These are phyloP conservation scores for Arabidopsis arenosa DNA, from an alignment of 345 rosid species.

Conservation along the genomic window DNA sequence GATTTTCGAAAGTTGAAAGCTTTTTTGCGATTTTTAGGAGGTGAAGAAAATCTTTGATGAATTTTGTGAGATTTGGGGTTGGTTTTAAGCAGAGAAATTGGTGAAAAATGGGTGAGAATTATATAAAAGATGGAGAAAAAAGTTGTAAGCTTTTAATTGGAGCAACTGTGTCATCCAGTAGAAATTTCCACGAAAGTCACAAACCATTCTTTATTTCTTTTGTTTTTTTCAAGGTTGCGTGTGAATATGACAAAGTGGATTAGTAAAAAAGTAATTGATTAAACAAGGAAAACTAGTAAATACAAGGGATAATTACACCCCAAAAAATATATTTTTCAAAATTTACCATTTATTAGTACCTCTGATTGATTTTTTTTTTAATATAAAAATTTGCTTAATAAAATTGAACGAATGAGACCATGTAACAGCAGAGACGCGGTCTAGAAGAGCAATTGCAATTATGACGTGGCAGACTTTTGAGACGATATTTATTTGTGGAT, in stretches of 20 bases:
- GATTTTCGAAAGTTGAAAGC: background rate
- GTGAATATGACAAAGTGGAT: conserved; percentile 60
- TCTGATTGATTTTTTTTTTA: background rate
- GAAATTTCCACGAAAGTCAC: conserved; percentile 62
- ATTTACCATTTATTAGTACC: background rate
- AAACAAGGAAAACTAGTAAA: background rate
- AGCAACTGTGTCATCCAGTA: conserved; percentile 34
- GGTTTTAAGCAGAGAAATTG: conserved; percentile 5
- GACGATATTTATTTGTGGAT: background rate
- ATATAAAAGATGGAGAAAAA: background rate
- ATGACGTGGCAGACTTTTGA: conserved; percentile 23
- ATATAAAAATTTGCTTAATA: background rate
- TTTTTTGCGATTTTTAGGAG: background rate
- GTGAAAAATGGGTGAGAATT: conserved; percentile 28
- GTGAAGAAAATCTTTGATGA: conserved; percentile 23
- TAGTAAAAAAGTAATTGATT: background rate
- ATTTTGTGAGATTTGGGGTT: background rate
- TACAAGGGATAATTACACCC: background rate
- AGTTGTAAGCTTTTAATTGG: conserved; percentile 38
- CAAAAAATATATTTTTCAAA: background rate
- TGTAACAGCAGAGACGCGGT: conserved; percentile 30
- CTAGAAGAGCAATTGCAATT: conserved; percentile 1
- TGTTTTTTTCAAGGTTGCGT: conserved; percentile 47
- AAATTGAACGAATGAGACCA: conserved; percentile 21
- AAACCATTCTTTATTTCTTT: background rate